Evolutionary conservation across 768 basidiomycete species (phyloP), one percentile per base, ranked within the genome.

Genomic region (Panellus pusillus): DNA sequence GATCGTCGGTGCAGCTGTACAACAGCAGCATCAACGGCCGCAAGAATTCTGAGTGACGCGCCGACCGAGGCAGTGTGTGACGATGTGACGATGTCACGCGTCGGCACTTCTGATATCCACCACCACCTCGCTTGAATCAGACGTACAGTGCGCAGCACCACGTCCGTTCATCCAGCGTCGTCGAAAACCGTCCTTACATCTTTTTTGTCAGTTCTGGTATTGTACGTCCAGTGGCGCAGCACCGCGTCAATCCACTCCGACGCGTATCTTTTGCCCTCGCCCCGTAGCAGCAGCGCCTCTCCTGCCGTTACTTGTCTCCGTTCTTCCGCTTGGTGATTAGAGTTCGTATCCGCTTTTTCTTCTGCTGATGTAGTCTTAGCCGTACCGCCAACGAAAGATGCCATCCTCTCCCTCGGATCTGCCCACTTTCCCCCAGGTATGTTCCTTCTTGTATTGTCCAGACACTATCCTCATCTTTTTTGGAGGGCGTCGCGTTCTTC

Each of bases 91-190:
- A 48, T 48, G 40, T 27, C 18, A 39, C 17, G 24, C 24, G 24
- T 19, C 39, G 40, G 36, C 13, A n/a, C 40, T 28, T 29, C 5
- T n/a, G 28, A 6, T 5, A n/a, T 35, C 19, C 36, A 43, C 46
- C 35, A 48, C 41, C 41, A 40, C 31, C 38, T 41, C 6, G 35
- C 44, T 35, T 28, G 32, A 45, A 24, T n/a, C 36, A 29, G 47
- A 54, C 52, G 46, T 43, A 47, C 53, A 54, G 53, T 54, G 53
- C 53, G 41, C 35, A 45, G 48, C 54, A 55, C 54, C 39, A 29
- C 48, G 43, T 50, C 45, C 17, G 4, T 24, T 24, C 24, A 24
- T 24, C 24, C 24, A 24, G 6, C 2, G 24, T 24, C 24, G 6
- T 6, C 24, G 12, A 24, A 50, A 50, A 24, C 20, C 31, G 48